Evolutionary conservation across 1,139 yeast species (phyloP), one percentile per base, ranked within the genome.

Genomic region (Hyphopichia buzzinii): DNA sequence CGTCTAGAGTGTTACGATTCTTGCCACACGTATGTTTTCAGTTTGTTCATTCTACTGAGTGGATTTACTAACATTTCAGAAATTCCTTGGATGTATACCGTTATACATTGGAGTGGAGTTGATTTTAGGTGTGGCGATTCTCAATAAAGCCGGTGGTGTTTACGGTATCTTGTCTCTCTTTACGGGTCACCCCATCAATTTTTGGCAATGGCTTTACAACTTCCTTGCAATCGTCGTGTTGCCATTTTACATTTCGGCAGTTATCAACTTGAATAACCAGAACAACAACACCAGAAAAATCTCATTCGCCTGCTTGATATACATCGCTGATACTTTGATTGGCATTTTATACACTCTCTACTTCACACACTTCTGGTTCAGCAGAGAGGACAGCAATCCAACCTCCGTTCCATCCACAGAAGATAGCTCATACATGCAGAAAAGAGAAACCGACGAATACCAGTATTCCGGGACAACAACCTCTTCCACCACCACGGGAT

Each of bases 71-170:
- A 48, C 39, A 25, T 26, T 37, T 28, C 33, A 70, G 79, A 72
- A 62, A 54, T 84, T 84, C 54, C 53, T 82, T 24, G 79, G 79
- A 16, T 49, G 73, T 30, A 61, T 88, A 17, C 97, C 97, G 3
- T 73, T 92, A 29, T 87, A 84, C 54, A 73, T 86, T 26, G 97
- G 97, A 8, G 95, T 89, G 17, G 97, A 92, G 57, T 57, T 88
- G 10, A 77, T 86, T 17, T 67, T 89, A n/a, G 84, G 88, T 2
- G 69, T 85, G 26, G 84, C 94, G 16, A 77, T 89, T 32, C 72
- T 90, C 49, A 90, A 92, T 65, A 90, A 90, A 58, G 88, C 92
- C 43, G 82, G 95, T 39, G 97, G 97, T 8, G 68, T 82, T 19
- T 92, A 84, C 59, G 98, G 97, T 21, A 68, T 90, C 29, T 67